Base-by-base conservation (phyloP, 768 basidiomycete genomes). In the Collybia sordida region DNA sequence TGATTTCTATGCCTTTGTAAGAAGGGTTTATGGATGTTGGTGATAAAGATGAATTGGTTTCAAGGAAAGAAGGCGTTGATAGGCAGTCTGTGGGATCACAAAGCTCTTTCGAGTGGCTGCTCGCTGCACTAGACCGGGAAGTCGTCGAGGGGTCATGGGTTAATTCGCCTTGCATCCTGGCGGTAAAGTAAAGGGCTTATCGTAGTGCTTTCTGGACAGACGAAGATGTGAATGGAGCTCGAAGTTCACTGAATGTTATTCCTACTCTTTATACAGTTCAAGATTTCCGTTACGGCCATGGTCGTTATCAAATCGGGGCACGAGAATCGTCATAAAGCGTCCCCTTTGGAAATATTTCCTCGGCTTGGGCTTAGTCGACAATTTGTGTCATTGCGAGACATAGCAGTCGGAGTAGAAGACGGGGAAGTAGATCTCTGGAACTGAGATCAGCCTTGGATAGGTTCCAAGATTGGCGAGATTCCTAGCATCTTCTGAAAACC, bases 391-490 rank as follows among this genome's bases (percentile, higher is more conserved):
- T 59, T 61, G 47, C 49, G 42, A 55, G 52, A 43, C 44, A 52
- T 47, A 45, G 42, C 34, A 49, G 45, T 54, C 56, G 57, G 56
- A 63, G 59, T 53, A 49, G 14, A 27, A 48, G 56, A 53, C 54
- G 54, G 58, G 53, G 45, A 55, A 56, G 44, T 47, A 65, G 67
- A 69, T 68, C 64, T 64, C 55, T 56, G 48, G 41, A 51, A 49
- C 59, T 58, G 57, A 62, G 60, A 59, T 61, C 55, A 64, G 60
- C 57, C 56, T 54, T 53, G 14, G 31, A 31, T 54, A 64, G 65
- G 66, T 62, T 61, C 43, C 54, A 59, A 67, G 71, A 70, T 72
- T 69, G 54, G 65, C 65, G 67, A 70, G 56, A 62, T 62, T 64
- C 57, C 57, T 63, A 61, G 58, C 58, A 63, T 42, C 49, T 51